These are phyloP conservation scores for Ogataea nakhonphanomensis DNA, from an alignment of 805 yeast genomes.

Conservation along the genomic window DNA sequence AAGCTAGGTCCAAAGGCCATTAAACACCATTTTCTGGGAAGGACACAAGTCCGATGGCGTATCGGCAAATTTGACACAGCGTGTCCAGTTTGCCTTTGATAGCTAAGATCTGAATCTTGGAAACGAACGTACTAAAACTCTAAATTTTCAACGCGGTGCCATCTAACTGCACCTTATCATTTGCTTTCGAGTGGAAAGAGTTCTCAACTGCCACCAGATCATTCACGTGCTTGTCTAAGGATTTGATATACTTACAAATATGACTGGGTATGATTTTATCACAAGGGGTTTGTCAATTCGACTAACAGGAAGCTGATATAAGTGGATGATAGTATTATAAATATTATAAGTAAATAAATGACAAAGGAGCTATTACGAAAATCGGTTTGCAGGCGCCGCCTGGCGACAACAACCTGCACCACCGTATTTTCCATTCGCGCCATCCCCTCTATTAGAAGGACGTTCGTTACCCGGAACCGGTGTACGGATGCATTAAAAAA, in stretches of 20 bases:
- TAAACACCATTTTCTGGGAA: too few relatives aligned
- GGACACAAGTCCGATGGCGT: too few relatives aligned
- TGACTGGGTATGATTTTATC: conserved; percentile 13
- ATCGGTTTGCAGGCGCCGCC: conserved; percentile 12
- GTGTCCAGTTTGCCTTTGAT: too few relatives aligned
- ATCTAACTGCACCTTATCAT: too few relatives aligned
- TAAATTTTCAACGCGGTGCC: too few relatives aligned
- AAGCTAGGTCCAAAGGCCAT: too few relatives aligned
- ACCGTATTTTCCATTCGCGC: background rate
- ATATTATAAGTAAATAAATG: conserved; percentile 8
- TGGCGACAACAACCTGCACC: conserved; percentile 2
- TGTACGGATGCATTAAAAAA: conserved; percentile 3
- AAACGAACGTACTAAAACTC: too few relatives aligned
- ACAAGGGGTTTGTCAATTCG: conserved; percentile 3
- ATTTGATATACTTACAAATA: conserved; percentile 9
- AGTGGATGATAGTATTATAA: conserved; percentile 5
- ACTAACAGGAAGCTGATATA: conserved; percentile 7
- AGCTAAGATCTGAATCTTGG: too few relatives aligned
- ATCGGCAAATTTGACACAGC: too few relatives aligned
- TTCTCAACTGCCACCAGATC: background rate
- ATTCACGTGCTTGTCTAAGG: too few relatives aligned
- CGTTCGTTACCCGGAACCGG: conserved; percentile 6
- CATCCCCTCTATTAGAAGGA: conserved; percentile 3
- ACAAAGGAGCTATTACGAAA: conserved; percentile 5
- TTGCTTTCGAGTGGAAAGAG: background rate